These are phyloP conservation scores for Calonectria hongkongensis DNA, from an alignment of 2,329 filamentous ascomycete genomes.

Conservation along the genomic window DNA sequence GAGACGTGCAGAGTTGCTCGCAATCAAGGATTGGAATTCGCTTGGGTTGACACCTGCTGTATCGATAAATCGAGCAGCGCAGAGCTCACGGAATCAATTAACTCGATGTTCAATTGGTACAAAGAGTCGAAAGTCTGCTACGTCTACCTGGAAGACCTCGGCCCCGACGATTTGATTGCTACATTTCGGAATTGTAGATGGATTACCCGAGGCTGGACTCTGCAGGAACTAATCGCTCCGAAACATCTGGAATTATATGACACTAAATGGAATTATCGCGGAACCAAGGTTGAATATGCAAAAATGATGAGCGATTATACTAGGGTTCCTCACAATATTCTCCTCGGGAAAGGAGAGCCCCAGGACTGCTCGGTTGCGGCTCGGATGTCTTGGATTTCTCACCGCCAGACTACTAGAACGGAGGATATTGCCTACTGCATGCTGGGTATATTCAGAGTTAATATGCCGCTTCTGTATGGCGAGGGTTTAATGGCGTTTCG, in stretches of 20 bases:
- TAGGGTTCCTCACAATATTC: background rate
- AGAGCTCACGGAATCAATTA: conserved; percentile 23
- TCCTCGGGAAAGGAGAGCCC: background rate
- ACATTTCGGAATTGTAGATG: conserved; percentile 4
- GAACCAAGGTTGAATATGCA: conserved; percentile 1
- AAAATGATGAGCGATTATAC: background rate
- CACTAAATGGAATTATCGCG: background rate
- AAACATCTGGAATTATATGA: conserved; percentile 11
- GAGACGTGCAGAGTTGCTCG: background rate
- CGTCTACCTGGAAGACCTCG: conserved; percentile 12
- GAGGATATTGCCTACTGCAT: conserved; percentile 26
- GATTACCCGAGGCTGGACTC: conserved; percentile 8
- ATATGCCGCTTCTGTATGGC: conserved; percentile 22
- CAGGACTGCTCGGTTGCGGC: conserved; percentile 4
- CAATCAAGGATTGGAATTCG: background rate
- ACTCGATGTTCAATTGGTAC: conserved; percentile 27
- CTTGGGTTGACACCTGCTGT: conserved; percentile 26
- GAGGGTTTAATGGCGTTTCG: conserved; percentile 26
- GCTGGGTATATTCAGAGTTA: conserved; percentile 27
- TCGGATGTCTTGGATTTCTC: conserved; percentile 22
- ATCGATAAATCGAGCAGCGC: conserved; percentile 28
- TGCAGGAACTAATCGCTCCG: conserved; percentile 16
- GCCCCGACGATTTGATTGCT: background rate
- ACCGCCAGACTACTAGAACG: conserved; percentile 13
- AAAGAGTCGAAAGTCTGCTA: conserved; percentile 13